phyloP scores from a whole-genome alignment of 495 filamentous ascomycete species.

The Acidomyces sp. region DNA sequence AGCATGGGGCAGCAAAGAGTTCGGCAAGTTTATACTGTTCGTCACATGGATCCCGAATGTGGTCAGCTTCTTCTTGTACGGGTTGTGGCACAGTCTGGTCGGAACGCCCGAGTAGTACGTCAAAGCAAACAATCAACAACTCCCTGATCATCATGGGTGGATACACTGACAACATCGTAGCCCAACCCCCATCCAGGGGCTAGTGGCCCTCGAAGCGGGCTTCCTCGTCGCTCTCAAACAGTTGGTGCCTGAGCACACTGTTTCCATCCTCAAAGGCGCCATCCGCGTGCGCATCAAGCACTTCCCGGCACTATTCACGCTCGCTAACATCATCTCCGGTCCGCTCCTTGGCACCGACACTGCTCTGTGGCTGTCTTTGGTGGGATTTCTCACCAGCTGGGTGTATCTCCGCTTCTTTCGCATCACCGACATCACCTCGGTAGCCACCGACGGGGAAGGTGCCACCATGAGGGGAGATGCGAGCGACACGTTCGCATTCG shows the following conservation, averaged over 20 bases:
- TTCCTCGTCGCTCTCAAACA: conserved; percentile 98
- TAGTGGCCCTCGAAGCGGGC: conserved; percentile 75
- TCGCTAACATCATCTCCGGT: conserved; percentile 62
- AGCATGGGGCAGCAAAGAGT: conserved; percentile 87
- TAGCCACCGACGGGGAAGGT: conserved; percentile 37
- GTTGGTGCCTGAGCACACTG: conserved; percentile 95
- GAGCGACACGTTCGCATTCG: conserved; percentile 87
- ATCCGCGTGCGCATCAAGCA: conserved; percentile 85
- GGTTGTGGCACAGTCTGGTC: conserved; percentile 25
- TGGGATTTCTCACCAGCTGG: conserved; percentile 81
- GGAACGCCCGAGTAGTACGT: conserved; percentile 18
- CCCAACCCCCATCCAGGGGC: conserved; percentile 69
- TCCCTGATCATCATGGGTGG: not conserved
- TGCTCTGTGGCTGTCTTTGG: conserved; percentile 65
- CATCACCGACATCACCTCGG: conserved; percentile 42
- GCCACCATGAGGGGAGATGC: conserved; percentile 65
- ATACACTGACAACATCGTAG: conserved; percentile 35
- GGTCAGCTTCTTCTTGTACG: conserved; percentile 56
- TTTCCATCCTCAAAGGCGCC: conserved; percentile 75
- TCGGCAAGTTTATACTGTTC: conserved; percentile 78
- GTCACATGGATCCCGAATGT: conserved; percentile 68
- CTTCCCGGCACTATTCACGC: conserved; percentile 80
- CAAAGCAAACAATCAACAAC: no score
- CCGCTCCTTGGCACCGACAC: conserved; percentile 74
- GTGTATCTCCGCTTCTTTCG: conserved; percentile 86